Evolutionary conservation across 805 yeast species (phyloP).

Genomic region (Yamadazyma nakazawae): DNA sequence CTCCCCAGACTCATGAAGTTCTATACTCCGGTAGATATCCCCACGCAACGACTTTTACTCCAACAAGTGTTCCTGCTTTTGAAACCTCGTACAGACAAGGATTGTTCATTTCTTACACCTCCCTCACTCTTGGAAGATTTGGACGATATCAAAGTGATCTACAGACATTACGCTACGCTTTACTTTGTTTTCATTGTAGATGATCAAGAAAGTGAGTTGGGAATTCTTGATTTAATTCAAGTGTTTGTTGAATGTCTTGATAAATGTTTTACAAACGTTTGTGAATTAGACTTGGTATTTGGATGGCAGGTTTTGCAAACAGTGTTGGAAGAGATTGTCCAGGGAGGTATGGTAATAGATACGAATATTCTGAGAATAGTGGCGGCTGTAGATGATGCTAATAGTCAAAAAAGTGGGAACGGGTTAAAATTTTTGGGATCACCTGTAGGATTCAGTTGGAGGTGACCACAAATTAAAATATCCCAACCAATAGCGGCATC

Average conservation of each 20-base stretch:
- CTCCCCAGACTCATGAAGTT: slow-evolving; percentile 86
- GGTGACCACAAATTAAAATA: too few species aligned
- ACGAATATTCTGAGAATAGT: slow-evolving; percentile 82
- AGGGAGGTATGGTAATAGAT: slow-evolving; percentile 98
- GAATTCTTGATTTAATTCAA: slow-evolving; percentile 89
- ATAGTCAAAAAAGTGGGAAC: slow-evolving; percentile 39
- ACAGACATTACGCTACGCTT: slow-evolving; percentile 92
- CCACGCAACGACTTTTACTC: slow-evolving; percentile 74
- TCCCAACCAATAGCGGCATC: too few species aligned
- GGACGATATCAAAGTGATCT: slow-evolving; percentile 82
- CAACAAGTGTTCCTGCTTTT: slow-evolving; percentile 81
- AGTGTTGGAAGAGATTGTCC: slow-evolving; percentile 86
- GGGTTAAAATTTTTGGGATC: slow-evolving; percentile 21
- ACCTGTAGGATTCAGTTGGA: slow-evolving; percentile 21
- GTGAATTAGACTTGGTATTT: slow-evolving; percentile 94
- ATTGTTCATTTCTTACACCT: slow-evolving; percentile 86
- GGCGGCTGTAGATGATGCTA: slow-evolving; percentile 73
- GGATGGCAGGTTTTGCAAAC: slow-evolving; percentile 97
- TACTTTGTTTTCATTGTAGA: slow-evolving; percentile 95
- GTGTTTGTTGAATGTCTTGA: slow-evolving; percentile 95
- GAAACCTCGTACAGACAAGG: slow-evolving; percentile 64
- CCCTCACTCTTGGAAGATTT: slow-evolving; percentile 73
- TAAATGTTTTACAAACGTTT: slow-evolving; percentile 88
- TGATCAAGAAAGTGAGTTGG: slow-evolving; percentile 91
- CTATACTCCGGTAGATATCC: slow-evolving; percentile 85